Base-by-base conservation (phyloP, 2,329 filamentous ascomycete genomes). In the Microthyrium microscopicum region DNA sequence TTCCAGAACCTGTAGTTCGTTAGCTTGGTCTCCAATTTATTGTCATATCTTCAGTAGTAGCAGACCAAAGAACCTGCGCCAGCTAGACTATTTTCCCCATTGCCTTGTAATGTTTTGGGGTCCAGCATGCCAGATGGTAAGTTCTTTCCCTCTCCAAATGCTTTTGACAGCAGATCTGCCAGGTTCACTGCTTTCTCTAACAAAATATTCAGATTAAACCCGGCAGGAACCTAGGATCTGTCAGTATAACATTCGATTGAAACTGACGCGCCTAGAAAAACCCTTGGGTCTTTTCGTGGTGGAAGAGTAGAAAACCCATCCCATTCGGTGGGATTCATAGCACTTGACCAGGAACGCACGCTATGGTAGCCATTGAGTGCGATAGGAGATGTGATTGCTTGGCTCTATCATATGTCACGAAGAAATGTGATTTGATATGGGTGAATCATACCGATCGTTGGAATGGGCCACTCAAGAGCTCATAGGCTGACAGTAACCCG, bases 401-500 rank as follows among this genome's bases (percentile, higher is more conserved):
- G n/a, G n/a, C n/a, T n/a, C n/a, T n/a, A n/a, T n/a, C n/a, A n/a
- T n/a, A n/a, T n/a, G n/a, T n/a, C n/a, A n/a, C n/a, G n/a, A n/a
- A n/a, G n/a, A n/a, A n/a, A n/a, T n/a, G n/a, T n/a, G n/a, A n/a
- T n/a, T n/a, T n/a, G n/a, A n/a, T n/a, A n/a, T n/a, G n/a, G n/a
- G n/a, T n/a, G n/a, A n/a, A n/a, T n/a, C n/a, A 25, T 25, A 25
- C 22, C 13, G 13, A 13, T 20, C 62, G 42, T 12, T 61, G 56
- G 13, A 74, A 60, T 1, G 77, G 77, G 0, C 78, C 79, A 2
- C 60, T 75, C 29, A 92, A 58, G 32, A 93, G 63, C 48, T 82
- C 77, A 44, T 80, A 77, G 4, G 64, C 80, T 2, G 83, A 80
- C 6, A 93, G 49, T 45, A 93, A 62, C 12, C 83, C 84, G 7